Conservation (phyloP, 2,329 filamentous ascomycete genomes). For the Periconia digitata region DNA sequence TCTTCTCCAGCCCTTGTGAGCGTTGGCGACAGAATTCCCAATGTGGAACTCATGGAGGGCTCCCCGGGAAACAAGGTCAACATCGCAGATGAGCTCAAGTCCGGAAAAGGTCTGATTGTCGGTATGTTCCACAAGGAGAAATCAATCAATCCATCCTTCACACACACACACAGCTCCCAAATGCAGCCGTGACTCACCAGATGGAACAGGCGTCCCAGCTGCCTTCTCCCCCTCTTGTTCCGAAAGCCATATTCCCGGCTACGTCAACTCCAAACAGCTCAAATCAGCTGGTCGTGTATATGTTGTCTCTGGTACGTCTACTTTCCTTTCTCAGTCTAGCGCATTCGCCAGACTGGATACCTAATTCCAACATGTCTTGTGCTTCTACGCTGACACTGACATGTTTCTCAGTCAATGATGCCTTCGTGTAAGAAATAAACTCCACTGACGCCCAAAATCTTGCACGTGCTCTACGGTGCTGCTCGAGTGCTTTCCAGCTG, state of each 20-base stretch:
- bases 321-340: neutral
- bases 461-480: no score
- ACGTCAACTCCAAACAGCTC: conserved; percentile 76
- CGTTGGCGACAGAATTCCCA: conserved; percentile 77
- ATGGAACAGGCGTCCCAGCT: conserved; percentile 41
- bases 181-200: conserved; percentile 6
- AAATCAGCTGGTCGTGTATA: conserved; percentile 82
- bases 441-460: no score
- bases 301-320: conserved; percentile 64
- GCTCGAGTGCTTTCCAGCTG: neutral
- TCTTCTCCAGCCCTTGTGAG: conserved; percentile 66
- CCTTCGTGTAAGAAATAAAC: conserved; percentile 94
- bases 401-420: conserved; percentile 70
- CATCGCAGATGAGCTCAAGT: conserved; percentile 72
- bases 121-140: conserved; percentile 21
- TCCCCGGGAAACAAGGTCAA: conserved; percentile 93
- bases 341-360: neutral
- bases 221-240: conserved; percentile 62
- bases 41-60: conserved; percentile 75
- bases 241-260: conserved; percentile 77
- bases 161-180: no score
- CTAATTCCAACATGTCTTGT: neutral
- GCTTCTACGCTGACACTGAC: conserved; percentile 2
- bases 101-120: conserved; percentile 76
- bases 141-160: no score